Percentiles rank a stretch among this genome's conserved stretches.
phyloP scores from a whole-genome alignment of 768 basidiomycete species.

The Boletus edulis region DNA sequence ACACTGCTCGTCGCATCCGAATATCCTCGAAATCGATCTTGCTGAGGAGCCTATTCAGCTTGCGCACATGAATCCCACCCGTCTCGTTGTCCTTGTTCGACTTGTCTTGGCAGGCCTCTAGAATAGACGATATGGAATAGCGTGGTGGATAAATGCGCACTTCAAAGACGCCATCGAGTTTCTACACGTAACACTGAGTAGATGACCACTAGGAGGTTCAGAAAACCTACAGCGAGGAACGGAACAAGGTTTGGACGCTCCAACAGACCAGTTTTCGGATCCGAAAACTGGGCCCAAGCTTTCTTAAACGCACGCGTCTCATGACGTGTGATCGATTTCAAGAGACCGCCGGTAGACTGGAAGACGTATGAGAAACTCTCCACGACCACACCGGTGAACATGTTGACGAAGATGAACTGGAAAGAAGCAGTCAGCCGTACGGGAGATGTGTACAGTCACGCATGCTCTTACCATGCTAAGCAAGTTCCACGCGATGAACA shows the following conservation, averaged over 20 bases:
- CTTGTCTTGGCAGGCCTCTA: constrained; percentile 46
- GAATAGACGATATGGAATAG: constrained; percentile 58
- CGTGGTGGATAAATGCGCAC: constrained; percentile 80
- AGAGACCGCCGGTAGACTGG: constrained; percentile 75
- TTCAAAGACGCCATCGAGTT: constrained; percentile 84
- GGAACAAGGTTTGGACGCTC: constrained; percentile 65
- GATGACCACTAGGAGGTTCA: not conserved
- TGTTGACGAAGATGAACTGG: constrained; percentile 93
- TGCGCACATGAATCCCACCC: constrained; percentile 59
- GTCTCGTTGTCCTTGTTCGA: constrained; percentile 35
- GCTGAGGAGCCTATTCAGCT: constrained; percentile 56
- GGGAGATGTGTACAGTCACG: constrained; percentile 7
- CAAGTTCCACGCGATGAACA: constrained; percentile 95
- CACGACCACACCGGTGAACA: constrained; percentile 96
- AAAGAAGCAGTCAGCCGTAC: not conserved
- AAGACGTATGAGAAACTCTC: constrained; percentile 96
- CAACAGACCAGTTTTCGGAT: constrained; percentile 75
- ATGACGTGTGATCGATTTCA: constrained; percentile 76
- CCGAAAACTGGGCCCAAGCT: constrained; percentile 85
- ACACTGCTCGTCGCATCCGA: constrained; percentile 64
- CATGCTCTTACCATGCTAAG: constrained; percentile 76
- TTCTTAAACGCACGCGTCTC: constrained; percentile 96
- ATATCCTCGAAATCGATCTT: constrained; percentile 65
- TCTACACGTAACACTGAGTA: constrained; percentile 41
- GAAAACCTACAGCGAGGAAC: constrained; percentile 74